Base-by-base conservation (phyloP, 2,329 filamentous ascomycete genomes). In the Chaetomium sp. region DNA sequence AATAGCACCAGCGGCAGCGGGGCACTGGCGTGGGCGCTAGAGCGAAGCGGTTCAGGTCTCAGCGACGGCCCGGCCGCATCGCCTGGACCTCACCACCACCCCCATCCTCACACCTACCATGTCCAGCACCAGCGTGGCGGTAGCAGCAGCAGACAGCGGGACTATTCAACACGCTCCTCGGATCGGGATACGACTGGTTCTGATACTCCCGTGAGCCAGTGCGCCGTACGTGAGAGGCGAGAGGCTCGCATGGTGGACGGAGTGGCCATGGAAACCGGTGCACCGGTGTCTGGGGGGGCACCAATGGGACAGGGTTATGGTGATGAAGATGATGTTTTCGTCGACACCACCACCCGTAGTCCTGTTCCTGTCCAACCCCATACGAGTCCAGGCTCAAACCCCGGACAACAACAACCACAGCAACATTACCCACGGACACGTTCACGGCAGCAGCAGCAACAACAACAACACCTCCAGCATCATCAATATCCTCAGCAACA, bases 241-340 rank as follows among this genome's bases (percentile, higher is more conserved):
- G 83, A 87, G 64, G 83, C 84, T 14, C 78, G 80, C 51, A 84
- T 86, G 77, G 73, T 87, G 54, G 84, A 89, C 66, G 85, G 85
- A 1, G 77, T 88, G 42, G 80, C 83, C 1, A 69, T 73, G 2
- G 85, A 86, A 64, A 77, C 80, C 47, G 51, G 64, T 6, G 35
- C 36, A 2, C 71, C 40, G 8, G 14, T 75, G 3, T 6, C 34
- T 19, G 9, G 34, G 7, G 72, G 37, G 4, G 19, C 76, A 4
- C 64, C 66, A 6, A 65, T 62, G 3, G 50, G 64, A 1, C 54
- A 45, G 4, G 75, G 77, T 42, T 79, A 83, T 58, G 76, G 78
- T 51, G 68, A 71, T 8, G 75, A 77, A 41, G 79, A 83, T 58
- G 76, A 78, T 51, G 68, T 71, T 8, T 83, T 85, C 59, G 76